Base-by-base conservation (phyloP, 1,284 basidiomycete genomes). In the Somion occarium region DNA sequence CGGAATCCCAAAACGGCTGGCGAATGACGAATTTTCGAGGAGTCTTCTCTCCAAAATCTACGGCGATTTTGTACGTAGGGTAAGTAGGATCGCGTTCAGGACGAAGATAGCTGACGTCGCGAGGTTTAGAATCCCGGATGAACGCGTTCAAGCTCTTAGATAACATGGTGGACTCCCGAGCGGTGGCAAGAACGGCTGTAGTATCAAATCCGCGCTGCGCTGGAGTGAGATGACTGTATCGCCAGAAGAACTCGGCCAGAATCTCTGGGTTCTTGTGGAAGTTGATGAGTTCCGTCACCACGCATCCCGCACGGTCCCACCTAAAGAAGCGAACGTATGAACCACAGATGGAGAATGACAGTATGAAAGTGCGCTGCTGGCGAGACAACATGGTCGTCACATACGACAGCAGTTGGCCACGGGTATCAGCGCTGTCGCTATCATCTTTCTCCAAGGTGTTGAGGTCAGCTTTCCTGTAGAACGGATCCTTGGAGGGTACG, bases 291-390 rank as follows among this genome's bases (percentile, higher is more conserved):
- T 48, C 12, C 2, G 53, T 24, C 3, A 53, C 44, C 9, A 56
- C 24, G 2, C 38, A 30, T 13, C 54, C 54, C 7, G 51, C 30
- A 15, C 46, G 51, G 39, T 57, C 56, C 46, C 48, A 57, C n/a
- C 48, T 49, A 15, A 53, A 20, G 15, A 50, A 37, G 15, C 56
- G 51, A 25, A 37, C 51, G 22, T 9, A 22, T 1, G 18, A 11
- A 2, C 48, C 48, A 27, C 38, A 37, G n/a, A 57, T 26, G n/a
- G 46, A 22, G 34, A 57, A 7, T 19, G 46, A 22, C 30, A 55
- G 53, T 24, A 57, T 15, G 27, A 53, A 48, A 1, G 49, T 51
- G 2, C 54, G 54, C 15, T 56, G 54, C 41, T 58, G 56, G 19
- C 49, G 44, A 13, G 50, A 23, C 13, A 53, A 38, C 3, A 50